phyloP scores from a whole-genome alignment of 192 early-diverging fungal genomes.

The Radiomyces spectabilis region DNA sequence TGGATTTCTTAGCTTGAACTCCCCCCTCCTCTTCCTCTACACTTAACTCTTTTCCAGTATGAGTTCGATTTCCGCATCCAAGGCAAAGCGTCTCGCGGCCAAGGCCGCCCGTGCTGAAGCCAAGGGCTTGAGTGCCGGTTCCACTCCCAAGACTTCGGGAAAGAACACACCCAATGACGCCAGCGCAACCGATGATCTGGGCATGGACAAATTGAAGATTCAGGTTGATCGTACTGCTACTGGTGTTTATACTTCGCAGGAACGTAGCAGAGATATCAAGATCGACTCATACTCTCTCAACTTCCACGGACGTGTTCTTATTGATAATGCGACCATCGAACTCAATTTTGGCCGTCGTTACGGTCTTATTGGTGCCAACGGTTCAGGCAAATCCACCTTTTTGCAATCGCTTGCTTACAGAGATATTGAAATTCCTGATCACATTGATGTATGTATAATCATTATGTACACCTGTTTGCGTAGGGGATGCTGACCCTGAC shows the following conservation, averaged over 20 bases:
- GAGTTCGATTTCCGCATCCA: conserved; percentile 52
- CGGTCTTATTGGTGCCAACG: conserved; percentile 93
- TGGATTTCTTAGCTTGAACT: no score
- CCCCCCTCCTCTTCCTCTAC: background rate
- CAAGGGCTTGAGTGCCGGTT: conserved; percentile 29
- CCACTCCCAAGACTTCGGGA: conserved; percentile 26
- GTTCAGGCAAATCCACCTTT: conserved; percentile 90
- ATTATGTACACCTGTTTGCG: background rate
- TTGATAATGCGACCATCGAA: conserved; percentile 91
- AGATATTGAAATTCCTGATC: conserved; percentile 92
- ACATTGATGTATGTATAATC: conserved; percentile 72
- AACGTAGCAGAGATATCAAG: conserved; percentile 90
- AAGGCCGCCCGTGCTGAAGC: conserved; percentile 43
- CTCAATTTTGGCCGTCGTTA: conserved; percentile 95
- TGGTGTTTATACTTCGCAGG: conserved; percentile 88
- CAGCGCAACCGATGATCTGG: conserved; percentile 34
- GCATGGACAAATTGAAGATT: conserved; percentile 51
- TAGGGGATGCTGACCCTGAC: no score
- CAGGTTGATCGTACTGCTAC: conserved; percentile 78
- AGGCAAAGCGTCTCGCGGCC: conserved; percentile 75
- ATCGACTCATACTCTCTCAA: conserved; percentile 91
- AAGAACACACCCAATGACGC: conserved; percentile 28
- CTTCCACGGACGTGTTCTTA: conserved; percentile 90
- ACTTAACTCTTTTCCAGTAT: conserved; percentile 5
- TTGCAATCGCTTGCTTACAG: conserved; percentile 85